Evolutionary conservation across 2,329 filamentous ascomycete genomes (phyloP).

Genomic region (Botrytis elliptica): DNA sequence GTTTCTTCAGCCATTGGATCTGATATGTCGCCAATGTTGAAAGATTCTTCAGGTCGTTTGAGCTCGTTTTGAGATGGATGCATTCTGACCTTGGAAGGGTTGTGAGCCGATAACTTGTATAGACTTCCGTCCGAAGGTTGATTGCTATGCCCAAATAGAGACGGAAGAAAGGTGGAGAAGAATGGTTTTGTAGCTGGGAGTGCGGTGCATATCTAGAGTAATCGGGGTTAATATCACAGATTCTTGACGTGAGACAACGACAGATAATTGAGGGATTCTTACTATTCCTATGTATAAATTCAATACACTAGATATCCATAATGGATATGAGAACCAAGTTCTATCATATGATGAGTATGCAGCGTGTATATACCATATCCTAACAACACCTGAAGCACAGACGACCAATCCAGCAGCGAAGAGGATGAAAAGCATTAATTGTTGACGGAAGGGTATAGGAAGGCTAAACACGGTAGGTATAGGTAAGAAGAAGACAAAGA

Average conservation of each 20-base stretch:
- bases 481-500: slow-evolving; percentile 52
- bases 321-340: slow-evolving; percentile 40
- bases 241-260: background rate
- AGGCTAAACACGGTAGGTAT: slow-evolving; percentile 47
- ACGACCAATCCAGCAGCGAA: slow-evolving; percentile 51
- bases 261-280: slow-evolving; percentile 25
- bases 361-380: slow-evolving; percentile 41
- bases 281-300: slow-evolving; percentile 47
- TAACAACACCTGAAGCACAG: slow-evolving; percentile 41
- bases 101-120: background rate
- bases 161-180: slow-evolving; percentile 42
- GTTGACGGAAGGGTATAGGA: slow-evolving; percentile 48
- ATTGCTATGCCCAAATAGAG: slow-evolving; percentile 1
- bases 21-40: background rate
- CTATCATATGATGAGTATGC: slow-evolving; percentile 36
- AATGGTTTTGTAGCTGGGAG: slow-evolving; percentile 47
- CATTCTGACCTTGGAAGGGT: background rate
- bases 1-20: background rate
- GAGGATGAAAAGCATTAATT: slow-evolving; percentile 46
- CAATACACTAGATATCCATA: slow-evolving; percentile 40
- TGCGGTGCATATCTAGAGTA: slow-evolving; percentile 44
- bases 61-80: background rate
- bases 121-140: background rate
- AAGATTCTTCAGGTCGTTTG: background rate
- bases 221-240: background rate